Evolutionary conservation across 345 rosid species (phyloP).

Genomic region (Gossypium herbaceum): DNA sequence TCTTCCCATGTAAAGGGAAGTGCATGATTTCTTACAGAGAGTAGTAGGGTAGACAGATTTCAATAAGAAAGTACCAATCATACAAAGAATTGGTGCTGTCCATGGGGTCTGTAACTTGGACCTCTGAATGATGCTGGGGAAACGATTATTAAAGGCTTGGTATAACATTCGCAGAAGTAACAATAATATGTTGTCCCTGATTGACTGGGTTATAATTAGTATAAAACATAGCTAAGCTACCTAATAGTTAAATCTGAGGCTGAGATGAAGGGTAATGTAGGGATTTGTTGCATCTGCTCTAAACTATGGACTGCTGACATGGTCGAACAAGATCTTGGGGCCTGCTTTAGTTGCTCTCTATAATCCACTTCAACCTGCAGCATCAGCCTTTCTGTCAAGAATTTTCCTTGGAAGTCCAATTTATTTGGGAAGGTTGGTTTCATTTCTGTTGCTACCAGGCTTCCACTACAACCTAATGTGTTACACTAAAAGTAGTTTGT

Average conservation of each 20-base stretch:
- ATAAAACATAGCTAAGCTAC: background rate
- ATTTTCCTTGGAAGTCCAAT: slow-evolving; percentile 91
- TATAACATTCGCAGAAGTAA: background rate
- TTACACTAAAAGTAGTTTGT: background rate
- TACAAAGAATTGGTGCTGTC: no score
- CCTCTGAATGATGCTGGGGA: background rate
- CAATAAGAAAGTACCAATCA: no score
- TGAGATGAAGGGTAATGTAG: slow-evolving; percentile 23
- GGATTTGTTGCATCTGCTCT: slow-evolving; percentile 86
- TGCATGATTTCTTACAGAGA: no score
- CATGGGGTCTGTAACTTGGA: background rate
- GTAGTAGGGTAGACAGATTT: no score
- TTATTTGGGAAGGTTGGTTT: slow-evolving; percentile 74
- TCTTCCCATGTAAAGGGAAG: background rate
- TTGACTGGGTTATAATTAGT: background rate
- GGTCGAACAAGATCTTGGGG: slow-evolving; percentile 95
- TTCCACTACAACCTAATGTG: background rate
- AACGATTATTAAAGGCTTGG: background rate
- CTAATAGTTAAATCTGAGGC: background rate
- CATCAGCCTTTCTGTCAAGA: slow-evolving; percentile 74
- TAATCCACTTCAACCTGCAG: slow-evolving; percentile 91
- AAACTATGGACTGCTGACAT: slow-evolving; percentile 82
- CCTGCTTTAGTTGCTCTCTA: slow-evolving; percentile 95
- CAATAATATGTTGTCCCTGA: background rate
- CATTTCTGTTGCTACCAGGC: background rate